Evolutionary conservation across 306 rosid species (phyloP), one percentile per base, ranked within the genome.

Genomic region (cucumber (Cucumis sativus)): DNA sequence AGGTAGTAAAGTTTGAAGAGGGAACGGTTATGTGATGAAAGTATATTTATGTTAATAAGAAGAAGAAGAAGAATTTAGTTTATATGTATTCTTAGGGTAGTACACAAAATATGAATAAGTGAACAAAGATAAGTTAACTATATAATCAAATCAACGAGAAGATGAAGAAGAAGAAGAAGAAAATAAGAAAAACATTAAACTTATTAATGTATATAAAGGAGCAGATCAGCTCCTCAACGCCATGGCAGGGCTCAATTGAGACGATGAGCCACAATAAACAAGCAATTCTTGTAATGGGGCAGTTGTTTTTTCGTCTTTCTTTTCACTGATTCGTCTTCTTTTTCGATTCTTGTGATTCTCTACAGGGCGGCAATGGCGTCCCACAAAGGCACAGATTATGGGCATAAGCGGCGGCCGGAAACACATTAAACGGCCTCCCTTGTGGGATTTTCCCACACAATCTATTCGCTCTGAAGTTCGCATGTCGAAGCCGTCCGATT

Each of bases 391-490:
- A 95, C 70, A 84, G 78, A 79, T 95, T 95, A 84, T 95, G 97
- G 23, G 95, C 90, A 68, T 95, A 95, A 78, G 99, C 96, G 76
- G 79, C 90, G 70, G 89, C 62, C 11, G 91, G 97, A 78, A 95
- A 95, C 78, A 91, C 76, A 78, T 92, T 92, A 66, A 89, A 81
- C 47, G 99, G 99, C 80, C 91, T 87, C 23, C 85, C 88, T 83
- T 95, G 97, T 47, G 99, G 97, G 78, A 95, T 95, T 86, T 87
- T 92, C 30, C 99, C 99, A 68, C 99, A 95, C 41, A 95, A 81
- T 79, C 88, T 89, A 86, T 95, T 95, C 51, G 97, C 90, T 81
- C 97, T 85, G 88, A 95, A 95, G 83, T 81, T 90, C 76, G 88
- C 97, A 74, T 95, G 99, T 85, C 74, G 82, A 16, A 95, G 84